Percentiles rank a stretch among this genome's conserved stretches.
These are phyloP conservation scores for Arctium minus DNA, from an alignment of 129 eudicot species.

Conservation along the genomic window DNA sequence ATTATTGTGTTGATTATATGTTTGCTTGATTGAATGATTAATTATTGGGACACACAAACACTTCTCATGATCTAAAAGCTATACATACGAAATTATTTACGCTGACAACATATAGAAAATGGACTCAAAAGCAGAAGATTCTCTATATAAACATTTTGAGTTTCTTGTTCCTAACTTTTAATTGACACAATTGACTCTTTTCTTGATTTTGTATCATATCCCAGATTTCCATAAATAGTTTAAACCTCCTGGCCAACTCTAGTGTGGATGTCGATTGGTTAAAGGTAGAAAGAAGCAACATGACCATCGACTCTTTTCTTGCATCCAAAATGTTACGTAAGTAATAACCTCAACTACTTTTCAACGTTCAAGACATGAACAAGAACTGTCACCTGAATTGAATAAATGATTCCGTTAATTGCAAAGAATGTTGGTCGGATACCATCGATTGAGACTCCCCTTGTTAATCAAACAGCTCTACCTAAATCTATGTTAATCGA, in stretches of 20 bases:
- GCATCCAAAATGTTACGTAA: neutral
- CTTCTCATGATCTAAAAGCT: neutral
- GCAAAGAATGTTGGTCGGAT: conserved; percentile 73
- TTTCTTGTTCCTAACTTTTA: neutral
- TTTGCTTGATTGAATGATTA: no score
- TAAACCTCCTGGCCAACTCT: neutral
- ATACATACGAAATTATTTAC: neutral
- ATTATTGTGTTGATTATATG: no score
- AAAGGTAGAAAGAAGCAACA: no score
- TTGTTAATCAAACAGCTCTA: conserved; percentile 10
- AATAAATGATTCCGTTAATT: conserved; percentile 67
- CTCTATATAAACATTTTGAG: neutral
- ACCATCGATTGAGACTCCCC: conserved; percentile 76
- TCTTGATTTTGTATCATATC: neutral
- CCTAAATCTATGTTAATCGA: no score
- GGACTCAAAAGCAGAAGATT: neutral
- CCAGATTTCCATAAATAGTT: neutral
- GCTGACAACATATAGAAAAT: neutral
- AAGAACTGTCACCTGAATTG: conserved; percentile 65
- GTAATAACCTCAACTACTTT: neutral
- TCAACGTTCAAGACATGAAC: neutral
- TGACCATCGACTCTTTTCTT: neutral
- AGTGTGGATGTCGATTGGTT: neutral
- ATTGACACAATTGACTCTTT: neutral
- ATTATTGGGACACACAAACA: no score